These are phyloP conservation scores for Ophiostoma angusticollis DNA, from an alignment of 2,329 filamentous ascomycete species.

Conservation along the genomic window DNA sequence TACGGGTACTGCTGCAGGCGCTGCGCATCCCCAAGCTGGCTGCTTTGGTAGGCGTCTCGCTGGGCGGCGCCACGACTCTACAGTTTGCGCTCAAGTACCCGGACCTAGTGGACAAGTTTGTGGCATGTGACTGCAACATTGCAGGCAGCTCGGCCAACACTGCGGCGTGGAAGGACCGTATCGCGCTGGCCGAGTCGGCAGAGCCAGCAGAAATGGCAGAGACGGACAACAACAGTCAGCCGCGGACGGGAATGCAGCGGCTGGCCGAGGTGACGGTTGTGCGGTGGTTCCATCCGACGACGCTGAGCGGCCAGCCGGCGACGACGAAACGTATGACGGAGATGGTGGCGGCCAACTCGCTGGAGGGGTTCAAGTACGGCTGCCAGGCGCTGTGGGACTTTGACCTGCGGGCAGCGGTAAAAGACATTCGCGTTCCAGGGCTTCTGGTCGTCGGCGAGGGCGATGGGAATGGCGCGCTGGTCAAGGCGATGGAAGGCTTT, in stretches of 20 bases:
- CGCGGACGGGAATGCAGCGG: constrained; percentile 38
- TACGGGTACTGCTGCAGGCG: constrained; percentile 51
- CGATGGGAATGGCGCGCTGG: constrained; percentile 58
- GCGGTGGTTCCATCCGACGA: constrained; percentile 62
- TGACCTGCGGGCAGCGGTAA: constrained; percentile 47
- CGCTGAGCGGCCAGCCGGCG: constrained; percentile 30
- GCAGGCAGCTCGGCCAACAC: constrained; percentile 61
- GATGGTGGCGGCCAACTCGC: constrained; percentile 56
- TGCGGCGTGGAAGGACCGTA: constrained; percentile 66
- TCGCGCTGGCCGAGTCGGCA: constrained; percentile 54
- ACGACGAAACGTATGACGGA: constrained; percentile 45
- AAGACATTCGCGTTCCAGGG: constrained; percentile 41
- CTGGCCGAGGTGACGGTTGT: constrained; percentile 59
- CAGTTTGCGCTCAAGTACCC: constrained; percentile 59
- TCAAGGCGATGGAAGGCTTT: constrained; percentile 70
- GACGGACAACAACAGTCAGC: no score
- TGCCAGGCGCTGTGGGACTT: constrained; percentile 62
- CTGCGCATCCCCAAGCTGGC: constrained; percentile 56
- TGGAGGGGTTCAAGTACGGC: constrained; percentile 55
- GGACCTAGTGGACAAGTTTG: constrained; percentile 42
- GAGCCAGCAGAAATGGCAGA: no score
- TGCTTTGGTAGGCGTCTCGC: constrained; percentile 60
- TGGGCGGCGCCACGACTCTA: constrained; percentile 68
- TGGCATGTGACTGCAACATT: constrained; percentile 70
- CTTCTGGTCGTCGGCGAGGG: constrained; percentile 59